Base-by-base conservation (phyloP, 306 rosid species). In the Sesbania bispinosa region DNA sequence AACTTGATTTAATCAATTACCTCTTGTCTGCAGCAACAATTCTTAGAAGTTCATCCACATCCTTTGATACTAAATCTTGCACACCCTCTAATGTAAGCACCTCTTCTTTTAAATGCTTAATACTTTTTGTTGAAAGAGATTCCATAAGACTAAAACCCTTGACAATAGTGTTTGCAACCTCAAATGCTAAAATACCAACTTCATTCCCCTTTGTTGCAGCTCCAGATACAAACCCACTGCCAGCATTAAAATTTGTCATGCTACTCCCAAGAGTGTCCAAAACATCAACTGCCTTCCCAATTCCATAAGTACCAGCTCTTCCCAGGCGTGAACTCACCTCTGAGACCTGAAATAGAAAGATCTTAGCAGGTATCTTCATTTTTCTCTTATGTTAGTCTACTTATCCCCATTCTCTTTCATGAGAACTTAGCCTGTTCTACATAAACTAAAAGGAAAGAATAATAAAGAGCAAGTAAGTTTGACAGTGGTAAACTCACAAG, bases 231-330 rank as follows among this genome's bases (percentile, higher is more conserved):
- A 91, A 91, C 16, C 97, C 97, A 43, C 84, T 59, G 3, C 89
- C 84, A 26, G 90, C 41, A 60, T 85, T 83, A 42, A 91, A 80
- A 84, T 87, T 91, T 2, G 91, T 69, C 97, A 91, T 88, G 81
- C 97, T 91, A 83, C 97, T 91, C 47, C 97, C 97, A 78, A 91
- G 96, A 20, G 97, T 88, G 82, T 91, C 97, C 86, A 91, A 65
- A 46, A 91, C 97, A 3, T 87, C 88, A 62, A 87, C 88, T 4
- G 96, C 96, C 83, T 79, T 88, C 39, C 84, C 93, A 3, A 88
- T 20, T 62, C 94, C 89, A n/a, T n/a, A n/a, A n/a, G n/a, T n/a
- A n/a, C n/a, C n/a, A n/a, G n/a, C n/a, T 80, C 87, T 85, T 26
- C 97, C 93, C 20, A 88, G 65, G 33, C 88, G 96, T 27, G 75